A percentile compares a stretch with the other conserved stretches of the same genome.
phyloP scores from a whole-genome alignment of 106 monocot genomes.

The Allium sativum region DNA sequence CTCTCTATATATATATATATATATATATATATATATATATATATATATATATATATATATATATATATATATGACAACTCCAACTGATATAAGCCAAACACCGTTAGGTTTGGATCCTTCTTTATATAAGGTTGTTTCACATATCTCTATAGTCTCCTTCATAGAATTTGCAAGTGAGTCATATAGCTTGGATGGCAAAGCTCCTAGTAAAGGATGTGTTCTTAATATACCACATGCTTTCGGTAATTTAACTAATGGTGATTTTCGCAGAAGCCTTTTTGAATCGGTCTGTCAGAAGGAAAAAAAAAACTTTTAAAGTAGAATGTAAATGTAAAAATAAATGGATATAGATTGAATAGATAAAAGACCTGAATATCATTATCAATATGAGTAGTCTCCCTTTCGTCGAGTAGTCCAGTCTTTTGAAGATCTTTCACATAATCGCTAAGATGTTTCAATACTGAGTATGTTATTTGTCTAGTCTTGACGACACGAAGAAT shows the following conservation, averaged over 20 bases:
- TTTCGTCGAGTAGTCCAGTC: conserved; percentile 76
- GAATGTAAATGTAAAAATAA: background rate
- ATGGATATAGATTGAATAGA: background rate
- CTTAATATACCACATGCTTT: conserved; percentile 54
- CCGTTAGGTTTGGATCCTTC: conserved; percentile 82
- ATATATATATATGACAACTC: conserved; percentile 65
- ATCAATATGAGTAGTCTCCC: conserved; percentile 88
- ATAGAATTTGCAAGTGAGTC: conserved; percentile 41
- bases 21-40: too few species aligned
- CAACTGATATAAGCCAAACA: conserved; percentile 82
- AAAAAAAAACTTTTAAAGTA: conserved; percentile 1
- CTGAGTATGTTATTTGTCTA: conserved; percentile 84
- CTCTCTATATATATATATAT: too few species aligned
- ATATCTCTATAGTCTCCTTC: conserved; percentile 61
- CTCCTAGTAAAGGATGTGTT: conserved; percentile 80
- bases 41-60: too few species aligned
- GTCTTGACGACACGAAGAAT: conserved; percentile 93
- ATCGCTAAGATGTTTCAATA: conserved; percentile 80
- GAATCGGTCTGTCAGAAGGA: conserved; percentile 58
- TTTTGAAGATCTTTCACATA: conserved; percentile 92
- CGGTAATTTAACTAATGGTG: conserved; percentile 89
- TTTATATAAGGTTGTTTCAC: conserved; percentile 49
- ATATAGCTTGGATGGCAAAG: conserved; percentile 42
- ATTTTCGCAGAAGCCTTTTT: conserved; percentile 74
- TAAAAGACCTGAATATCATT: conserved; percentile 71